Evolutionary conservation across 768 basidiomycete genomes (phyloP), one percentile per base, ranked within the genome.

Genomic region (Sporobolomyces pararoseus): DNA sequence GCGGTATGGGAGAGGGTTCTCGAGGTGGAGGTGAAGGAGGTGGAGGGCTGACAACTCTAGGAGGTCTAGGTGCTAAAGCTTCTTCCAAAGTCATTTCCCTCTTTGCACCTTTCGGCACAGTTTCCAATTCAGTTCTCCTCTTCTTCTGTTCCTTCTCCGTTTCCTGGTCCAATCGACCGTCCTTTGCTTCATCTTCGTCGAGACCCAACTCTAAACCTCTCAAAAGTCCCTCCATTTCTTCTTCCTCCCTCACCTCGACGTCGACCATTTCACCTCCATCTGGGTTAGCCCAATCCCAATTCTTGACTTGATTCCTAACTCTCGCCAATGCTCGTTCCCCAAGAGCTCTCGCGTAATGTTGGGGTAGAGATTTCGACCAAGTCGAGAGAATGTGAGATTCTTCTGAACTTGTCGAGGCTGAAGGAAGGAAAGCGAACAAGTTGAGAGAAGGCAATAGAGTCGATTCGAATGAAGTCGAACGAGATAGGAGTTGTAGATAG

Each of bases 351-450:
- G 71, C 71, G 50, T 60, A 73, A 44, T 73, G 71, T 6, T 47
- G n/a, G 25, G 67, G 63, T 23, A 68, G 59, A 4, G 58, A 52
- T 9, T 25, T 34, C 1, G 66, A 47, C 71, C 71, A 73, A 2
- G 46, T 46, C 42, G 60, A 53, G 27, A 73, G 34, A 37, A 73
- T 60, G 34, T 61, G 63, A 32, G 55, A 60, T 49, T 73, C 71
- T 27, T 73, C 71, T 34, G 47, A n/a, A 9, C 14, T 13, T 6
- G 64, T 49, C 39, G 39, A 35, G 17, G 14, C 13, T 19, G 53
- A 27, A 25, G 69, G 71, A 3, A 73, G 71, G 71, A 73, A 73
- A 14, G 71, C 59, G 53, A 72, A 68, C 19, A 53, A 35, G 35
- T 49, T 44, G 21, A 54, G 50, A 0, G 31, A 17, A 25, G 66